These are phyloP conservation scores for Eragrostis curvula DNA, from an alignment of 176 grass and related monocot genomes.

Conservation along the genomic window DNA sequence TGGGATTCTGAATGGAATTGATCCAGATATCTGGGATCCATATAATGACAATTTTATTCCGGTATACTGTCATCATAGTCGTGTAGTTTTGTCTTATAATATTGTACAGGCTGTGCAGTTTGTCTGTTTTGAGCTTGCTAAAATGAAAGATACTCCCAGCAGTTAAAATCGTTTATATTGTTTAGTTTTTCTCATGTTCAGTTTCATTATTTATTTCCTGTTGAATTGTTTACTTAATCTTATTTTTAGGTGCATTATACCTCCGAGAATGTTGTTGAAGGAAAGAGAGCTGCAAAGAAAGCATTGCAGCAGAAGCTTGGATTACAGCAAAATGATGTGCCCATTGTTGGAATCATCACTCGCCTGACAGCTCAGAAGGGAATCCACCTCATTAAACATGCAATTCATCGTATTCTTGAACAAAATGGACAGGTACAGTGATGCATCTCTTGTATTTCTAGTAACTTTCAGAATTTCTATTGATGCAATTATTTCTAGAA, in stretches of 20 bases:
- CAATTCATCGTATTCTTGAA: constrained; percentile 68
- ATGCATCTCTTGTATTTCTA: constrained; percentile 7
- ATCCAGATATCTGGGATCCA: constrained; percentile 79
- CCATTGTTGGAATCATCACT: constrained; percentile 78
- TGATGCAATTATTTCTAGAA: constrained; percentile 14
- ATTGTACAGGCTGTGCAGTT: not conserved
- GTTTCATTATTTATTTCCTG: not conserved
- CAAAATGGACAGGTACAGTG: constrained; percentile 68
- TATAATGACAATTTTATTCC: constrained; percentile 59
- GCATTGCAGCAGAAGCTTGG: constrained; percentile 85
- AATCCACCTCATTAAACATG: constrained; percentile 96
- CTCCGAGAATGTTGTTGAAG: constrained; percentile 77
- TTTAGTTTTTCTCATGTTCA: not conserved
- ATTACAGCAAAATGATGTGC: constrained; percentile 64
- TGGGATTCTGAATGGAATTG: constrained; percentile 73
- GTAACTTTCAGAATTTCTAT: not conserved
- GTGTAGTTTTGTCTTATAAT: constrained; percentile 7
- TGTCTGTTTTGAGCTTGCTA: constrained; percentile 7
- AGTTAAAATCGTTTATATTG: not conserved
- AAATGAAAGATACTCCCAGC: not conserved
- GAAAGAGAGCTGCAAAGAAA: constrained; percentile 79
- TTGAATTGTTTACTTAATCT: not conserved
- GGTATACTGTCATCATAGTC: constrained; percentile 27
- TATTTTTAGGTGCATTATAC: constrained; percentile 78
- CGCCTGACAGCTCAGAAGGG: constrained; percentile 94